Evolutionary conservation across 345 rosid species (phyloP), one percentile per base, ranked within the genome.

Genomic region (Boechera divaricarpa): DNA sequence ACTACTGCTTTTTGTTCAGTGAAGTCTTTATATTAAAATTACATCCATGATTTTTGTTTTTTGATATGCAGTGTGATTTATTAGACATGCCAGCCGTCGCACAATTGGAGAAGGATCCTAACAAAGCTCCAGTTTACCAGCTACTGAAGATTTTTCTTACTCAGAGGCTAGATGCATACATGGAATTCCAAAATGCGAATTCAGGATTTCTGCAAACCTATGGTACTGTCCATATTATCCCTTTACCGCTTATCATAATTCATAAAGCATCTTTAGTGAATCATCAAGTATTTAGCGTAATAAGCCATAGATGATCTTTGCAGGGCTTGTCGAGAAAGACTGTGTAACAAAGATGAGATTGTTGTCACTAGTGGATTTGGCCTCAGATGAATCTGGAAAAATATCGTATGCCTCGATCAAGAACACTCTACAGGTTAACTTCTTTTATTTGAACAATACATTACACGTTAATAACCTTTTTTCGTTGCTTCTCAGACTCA

Each of bases 261-360:
- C n/a, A 44, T 44, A 13, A 44, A 44, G 48, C 48, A 5, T 5
- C 49, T 45, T 13, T 5, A 15, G 49, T 5, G 49, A 13, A 15
- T 15, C 16, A 35, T 41, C 32, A 3, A 47, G 33, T 67, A 57
- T 28, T 5, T 35, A 49, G 61, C 5, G 4, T 60, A 6, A 51
- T 69, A 41, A 76, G 63, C 7, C 15, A 10, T 52, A 31, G 11
- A 68, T 42, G 69, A 49, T 67, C 4, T 33, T 10, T 78, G 26
- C 80, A 94, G 97, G 90, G 56, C 97, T 92, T 72, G 87, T 87
- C 7, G 97, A 92, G 69, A 97, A 94, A 76, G 96, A 92, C 49
- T 92, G 97, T 74, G 81, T 90, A 69, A 70, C 91, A 2, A 94
- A 94, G 84, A 94, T 92, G 98, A 87, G 90, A 73, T 72, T 90